Evolutionary conservation across 2,329 filamentous ascomycete species (phyloP).

Genomic region (Alternaria brassicae): DNA sequence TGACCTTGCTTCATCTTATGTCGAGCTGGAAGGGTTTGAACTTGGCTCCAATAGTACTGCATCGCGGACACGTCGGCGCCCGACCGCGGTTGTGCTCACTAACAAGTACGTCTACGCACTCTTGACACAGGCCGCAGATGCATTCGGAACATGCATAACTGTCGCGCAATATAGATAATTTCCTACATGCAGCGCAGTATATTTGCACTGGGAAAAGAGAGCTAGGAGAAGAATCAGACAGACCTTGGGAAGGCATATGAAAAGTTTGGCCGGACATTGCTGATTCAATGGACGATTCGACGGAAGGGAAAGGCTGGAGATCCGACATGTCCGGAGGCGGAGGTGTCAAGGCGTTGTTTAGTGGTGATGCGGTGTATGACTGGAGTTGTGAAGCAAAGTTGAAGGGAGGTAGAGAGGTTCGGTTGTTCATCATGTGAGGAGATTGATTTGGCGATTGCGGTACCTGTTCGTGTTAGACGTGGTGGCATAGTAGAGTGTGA

Average conservation of each 20-base stretch:
- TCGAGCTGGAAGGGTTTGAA: constrained; percentile 89
- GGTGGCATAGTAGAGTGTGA: constrained; percentile 11
- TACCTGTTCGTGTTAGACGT: constrained; percentile 47
- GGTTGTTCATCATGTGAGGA: constrained; percentile 58
- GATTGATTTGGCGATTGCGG: constrained; percentile 60
- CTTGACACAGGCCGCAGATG: constrained; percentile 88
- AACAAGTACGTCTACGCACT: constrained; percentile 83
- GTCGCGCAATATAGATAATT: constrained; percentile 76
- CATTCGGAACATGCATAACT: constrained; percentile 96
- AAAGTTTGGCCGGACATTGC: constrained; percentile 75
- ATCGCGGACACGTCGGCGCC: constrained; percentile 76
- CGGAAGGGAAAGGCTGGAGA: constrained; percentile 81
- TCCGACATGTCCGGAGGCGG: constrained; percentile 62
- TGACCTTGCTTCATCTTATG: constrained; percentile 65
- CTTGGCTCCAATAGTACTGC: constrained; percentile 77
- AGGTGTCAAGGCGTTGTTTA: constrained; percentile 89
- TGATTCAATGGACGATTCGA: constrained; percentile 76
- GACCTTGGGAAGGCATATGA: constrained; percentile 61
- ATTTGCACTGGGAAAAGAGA: constrained; percentile 71
- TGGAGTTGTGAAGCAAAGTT: constrained; percentile 59
- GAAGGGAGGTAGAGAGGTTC: constrained; percentile 67
- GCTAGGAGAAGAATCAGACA: constrained; percentile 67
- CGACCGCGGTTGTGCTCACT: constrained; percentile 73
- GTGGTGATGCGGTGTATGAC: constrained; percentile 84
- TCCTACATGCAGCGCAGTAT: constrained; percentile 87